Evolutionary conservation across 139 green algal genomes (phyloP).

Genomic region (Ulvella scutata): DNA sequence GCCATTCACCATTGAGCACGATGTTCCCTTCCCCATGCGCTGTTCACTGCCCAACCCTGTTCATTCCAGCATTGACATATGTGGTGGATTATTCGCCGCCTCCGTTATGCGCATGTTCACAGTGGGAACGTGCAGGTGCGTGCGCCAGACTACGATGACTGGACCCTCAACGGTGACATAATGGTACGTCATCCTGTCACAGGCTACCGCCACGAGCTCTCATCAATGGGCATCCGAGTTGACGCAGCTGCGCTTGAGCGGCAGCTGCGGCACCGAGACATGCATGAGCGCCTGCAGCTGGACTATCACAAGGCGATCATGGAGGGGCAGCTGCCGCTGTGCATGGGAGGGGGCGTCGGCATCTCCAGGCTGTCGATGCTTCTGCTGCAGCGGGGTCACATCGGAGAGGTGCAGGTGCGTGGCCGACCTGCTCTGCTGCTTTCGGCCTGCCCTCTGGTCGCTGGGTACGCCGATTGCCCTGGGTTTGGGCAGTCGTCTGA

Average conservation of each 20-base stretch:
- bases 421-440: too few species aligned
- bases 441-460: too few species aligned
- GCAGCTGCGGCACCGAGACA: background rate
- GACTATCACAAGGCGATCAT: background rate
- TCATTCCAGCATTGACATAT: too few species aligned
- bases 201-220: slow-evolving; percentile 1
- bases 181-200: background rate
- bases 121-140: too few species aligned
- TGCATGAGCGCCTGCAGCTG: background rate
- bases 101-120: too few species aligned
- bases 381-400: background rate
- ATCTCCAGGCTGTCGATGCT: background rate
- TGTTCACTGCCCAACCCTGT: too few species aligned
- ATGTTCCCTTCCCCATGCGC: too few species aligned
- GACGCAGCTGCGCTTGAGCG: background rate
- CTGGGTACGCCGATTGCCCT: too few species aligned
- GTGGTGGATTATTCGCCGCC: too few species aligned
- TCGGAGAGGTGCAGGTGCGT: slow-evolving; percentile 2
- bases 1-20: too few species aligned
- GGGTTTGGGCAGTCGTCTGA: background rate
- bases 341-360: slow-evolving; percentile 2
- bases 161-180: slow-evolving; percentile 1
- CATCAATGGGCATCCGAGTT: slow-evolving; percentile 4
- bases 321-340: background rate
- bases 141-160: too few species aligned